These are phyloP conservation scores for Styphnolobium japonicum DNA, from an alignment of 306 rosid species.

Conservation along the genomic window DNA sequence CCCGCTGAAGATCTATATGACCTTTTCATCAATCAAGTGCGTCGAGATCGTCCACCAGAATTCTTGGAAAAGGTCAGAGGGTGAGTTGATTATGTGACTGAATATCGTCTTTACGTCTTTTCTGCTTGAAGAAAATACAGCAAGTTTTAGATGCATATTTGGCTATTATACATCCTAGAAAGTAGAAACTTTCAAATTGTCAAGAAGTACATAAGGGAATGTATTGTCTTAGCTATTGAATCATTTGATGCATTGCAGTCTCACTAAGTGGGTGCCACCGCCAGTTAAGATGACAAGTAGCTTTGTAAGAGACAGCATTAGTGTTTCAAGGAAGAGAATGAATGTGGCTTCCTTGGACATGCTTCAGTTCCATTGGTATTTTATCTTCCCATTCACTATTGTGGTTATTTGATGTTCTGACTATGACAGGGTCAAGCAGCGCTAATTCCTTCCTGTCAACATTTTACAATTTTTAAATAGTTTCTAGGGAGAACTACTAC, in stretches of 20 bases:
- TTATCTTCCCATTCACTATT: background rate
- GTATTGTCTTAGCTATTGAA: slow-evolving; percentile 22
- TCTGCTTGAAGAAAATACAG: slow-evolving; percentile 1
- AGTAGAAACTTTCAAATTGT: background rate
- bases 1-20: slow-evolving; percentile 95
- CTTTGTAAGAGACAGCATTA: slow-evolving; percentile 78
- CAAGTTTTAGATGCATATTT: background rate
- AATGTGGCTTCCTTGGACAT: slow-evolving; percentile 89
- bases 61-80: slow-evolving; percentile 76
- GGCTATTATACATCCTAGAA: background rate
- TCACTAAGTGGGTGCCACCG: slow-evolving; percentile 97
- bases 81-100: slow-evolving; percentile 53
- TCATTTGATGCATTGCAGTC: slow-evolving; percentile 50
- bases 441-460: background rate
- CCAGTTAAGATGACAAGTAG: slow-evolving; percentile 95
- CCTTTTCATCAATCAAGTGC: slow-evolving; percentile 85
- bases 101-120: background rate
- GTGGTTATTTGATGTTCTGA: background rate
- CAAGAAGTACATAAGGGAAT: background rate
- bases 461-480: slow-evolving; percentile 10
- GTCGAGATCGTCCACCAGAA: slow-evolving; percentile 88
- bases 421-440: background rate
- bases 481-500: background rate
- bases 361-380: slow-evolving; percentile 98
- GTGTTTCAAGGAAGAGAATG: slow-evolving; percentile 91